Conservation (phyloP, 2,329 filamentous ascomycete genomes). For the Furcasterigmium sp. region DNA sequence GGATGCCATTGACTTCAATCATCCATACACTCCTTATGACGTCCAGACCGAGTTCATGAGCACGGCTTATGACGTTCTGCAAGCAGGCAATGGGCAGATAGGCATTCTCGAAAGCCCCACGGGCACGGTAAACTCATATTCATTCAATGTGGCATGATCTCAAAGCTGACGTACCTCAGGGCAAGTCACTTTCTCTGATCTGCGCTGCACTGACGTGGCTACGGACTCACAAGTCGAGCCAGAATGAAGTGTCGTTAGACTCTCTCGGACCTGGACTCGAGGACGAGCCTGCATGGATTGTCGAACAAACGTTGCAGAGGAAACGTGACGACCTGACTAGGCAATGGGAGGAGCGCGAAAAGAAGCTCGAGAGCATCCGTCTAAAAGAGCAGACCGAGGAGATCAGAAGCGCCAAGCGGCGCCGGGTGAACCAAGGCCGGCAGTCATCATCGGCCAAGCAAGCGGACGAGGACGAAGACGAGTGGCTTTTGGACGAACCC, state of each 20-base stretch:
- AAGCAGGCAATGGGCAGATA: slow-evolving; percentile 64
- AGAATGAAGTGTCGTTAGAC: slow-evolving; percentile 48
- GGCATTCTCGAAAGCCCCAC: slow-evolving; percentile 94
- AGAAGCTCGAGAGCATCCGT: slow-evolving; percentile 60
- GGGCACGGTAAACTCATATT: slow-evolving; percentile 51
- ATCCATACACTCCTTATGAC: slow-evolving; percentile 81
- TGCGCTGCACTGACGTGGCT: slow-evolving; percentile 88
- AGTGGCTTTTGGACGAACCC: slow-evolving; percentile 68
- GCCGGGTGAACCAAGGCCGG: slow-evolving; percentile 32
- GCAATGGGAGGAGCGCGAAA: slow-evolving; percentile 68
- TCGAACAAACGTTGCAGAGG: slow-evolving; percentile 68
- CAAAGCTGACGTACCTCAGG: slow-evolving; percentile 36
- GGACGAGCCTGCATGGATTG: slow-evolving; percentile 80
- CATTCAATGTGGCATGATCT: not conserved
- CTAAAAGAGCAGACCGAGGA: slow-evolving; percentile 57
- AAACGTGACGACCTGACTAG: slow-evolving; percentile 62
- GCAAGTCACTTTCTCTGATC: slow-evolving; percentile 88
- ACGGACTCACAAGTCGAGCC: slow-evolving; percentile 67
- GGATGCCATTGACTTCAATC: slow-evolving; percentile 59
- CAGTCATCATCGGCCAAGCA: slow-evolving; percentile 4
- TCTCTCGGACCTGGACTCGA: slow-evolving; percentile 38
- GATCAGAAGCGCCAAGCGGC: slow-evolving; percentile 39
- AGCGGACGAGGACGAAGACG: slow-evolving; percentile 52
- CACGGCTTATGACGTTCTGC: slow-evolving; percentile 71
- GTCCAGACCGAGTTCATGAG: slow-evolving; percentile 89